Evolutionary conservation across 352 stramenopile species (phyloP), one percentile per base, ranked within the genome.

Genomic region (Pythium angustatum): DNA sequence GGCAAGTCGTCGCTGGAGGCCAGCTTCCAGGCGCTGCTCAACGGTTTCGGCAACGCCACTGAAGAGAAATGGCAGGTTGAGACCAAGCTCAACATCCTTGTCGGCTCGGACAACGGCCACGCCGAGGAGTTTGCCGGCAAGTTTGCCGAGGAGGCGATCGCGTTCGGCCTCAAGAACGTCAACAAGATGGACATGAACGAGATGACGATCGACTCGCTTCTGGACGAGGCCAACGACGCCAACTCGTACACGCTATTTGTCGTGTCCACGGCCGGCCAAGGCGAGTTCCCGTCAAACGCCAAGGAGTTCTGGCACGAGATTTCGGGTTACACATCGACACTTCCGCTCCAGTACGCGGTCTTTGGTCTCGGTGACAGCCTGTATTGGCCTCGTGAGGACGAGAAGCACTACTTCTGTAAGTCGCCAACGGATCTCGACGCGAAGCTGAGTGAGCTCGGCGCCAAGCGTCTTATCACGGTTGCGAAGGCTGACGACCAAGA

Each of bases 371-470:
- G 86, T 34, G 86, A 94, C 68, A 88, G 78, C 56, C 27, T 88
- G 40, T 94, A 94, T 72, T 94, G 86, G 86, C 81, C 83, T 8
- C 78, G 83, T 12, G 81, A 87, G 54, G 86, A 94, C 51, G 82
- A 90, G 55, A 89, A 88, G 62, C 79, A 93, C 75, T 93, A 93
- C 74, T 94, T 91, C 64, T 92, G 84, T 71, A 91, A 93, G 62
- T 68, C 84, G 4, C 78, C 86, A 6, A 64, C 62, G 0, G 83
- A 93, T 43, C 63, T 94, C 27, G 84, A 93, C 43, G 81, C 81
- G 2, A 90, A 91, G 71, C 62, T 94, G 58, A 86, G 72, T 44
- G 79, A 91, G 47, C 73, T 94, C 17, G 85, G 83, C 28, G 86
- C 79, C 24, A 87, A 87, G 68, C 83, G 78, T 14, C 68, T 94